phyloP scores from a whole-genome alignment of 2,329 filamentous ascomycete species.

The Aspergillus hortae region DNA sequence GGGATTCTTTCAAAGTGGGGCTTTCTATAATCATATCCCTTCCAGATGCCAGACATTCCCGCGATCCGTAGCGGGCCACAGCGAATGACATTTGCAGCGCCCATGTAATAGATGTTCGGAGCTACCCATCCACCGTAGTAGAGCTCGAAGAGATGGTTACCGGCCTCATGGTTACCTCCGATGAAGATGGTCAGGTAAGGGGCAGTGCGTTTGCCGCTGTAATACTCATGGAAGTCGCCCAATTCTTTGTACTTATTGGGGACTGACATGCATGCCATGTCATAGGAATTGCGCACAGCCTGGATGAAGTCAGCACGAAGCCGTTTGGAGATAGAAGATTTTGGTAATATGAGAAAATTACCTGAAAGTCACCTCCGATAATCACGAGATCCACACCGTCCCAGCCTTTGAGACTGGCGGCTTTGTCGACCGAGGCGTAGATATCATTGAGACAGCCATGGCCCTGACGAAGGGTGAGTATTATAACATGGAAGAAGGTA shows the following conservation, averaged over 20 bases:
- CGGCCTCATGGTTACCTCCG: slow-evolving; percentile 92
- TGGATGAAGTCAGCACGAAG: slow-evolving; percentile 32
- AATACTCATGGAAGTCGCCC: slow-evolving; percentile 93
- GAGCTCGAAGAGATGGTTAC: slow-evolving; percentile 83
- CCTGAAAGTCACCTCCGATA: slow-evolving; percentile 94
- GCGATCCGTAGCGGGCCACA: slow-evolving; percentile 83
- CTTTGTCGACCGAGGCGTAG: slow-evolving; percentile 70
- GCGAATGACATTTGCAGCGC: slow-evolving; percentile 82
- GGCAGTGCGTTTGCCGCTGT: slow-evolving; percentile 70
- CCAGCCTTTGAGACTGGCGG: slow-evolving; percentile 72
- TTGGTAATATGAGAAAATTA: slow-evolving; percentile 30
- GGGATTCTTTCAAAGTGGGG: slow-evolving; percentile 82
- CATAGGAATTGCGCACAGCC: slow-evolving; percentile 82
- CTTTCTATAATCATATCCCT: slow-evolving; percentile 80
- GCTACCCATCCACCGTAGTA: slow-evolving; percentile 97
- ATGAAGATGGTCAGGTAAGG: slow-evolving; percentile 91
- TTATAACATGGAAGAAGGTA: slow-evolving; percentile 9
- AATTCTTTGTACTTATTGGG: slow-evolving; percentile 82
- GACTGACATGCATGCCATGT: slow-evolving; percentile 85
- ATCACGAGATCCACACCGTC: slow-evolving; percentile 81
- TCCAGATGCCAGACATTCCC: slow-evolving; percentile 92
- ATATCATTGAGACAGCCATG: slow-evolving; percentile 91
- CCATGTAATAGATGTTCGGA: slow-evolving; percentile 95
- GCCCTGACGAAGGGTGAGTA: slow-evolving; percentile 53
- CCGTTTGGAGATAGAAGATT: background rate